These are phyloP conservation scores for Turnera subulata DNA, from an alignment of 345 rosid genomes.

Conservation along the genomic window DNA sequence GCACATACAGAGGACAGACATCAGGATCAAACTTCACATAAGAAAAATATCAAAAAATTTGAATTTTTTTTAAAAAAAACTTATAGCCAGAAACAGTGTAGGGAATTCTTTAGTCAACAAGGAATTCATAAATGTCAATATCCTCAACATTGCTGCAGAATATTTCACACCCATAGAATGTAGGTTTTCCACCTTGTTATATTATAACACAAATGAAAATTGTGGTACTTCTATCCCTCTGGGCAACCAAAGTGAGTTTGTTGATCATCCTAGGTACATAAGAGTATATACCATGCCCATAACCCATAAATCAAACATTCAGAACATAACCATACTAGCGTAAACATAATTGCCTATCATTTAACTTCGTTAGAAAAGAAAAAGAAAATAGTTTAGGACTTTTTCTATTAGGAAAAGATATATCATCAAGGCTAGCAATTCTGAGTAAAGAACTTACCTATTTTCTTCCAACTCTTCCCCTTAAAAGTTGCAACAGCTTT, in stretches of 20 bases:
- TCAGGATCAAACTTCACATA: neutral
- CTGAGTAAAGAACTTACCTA: conserved; percentile 42
- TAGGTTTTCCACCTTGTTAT: no score
- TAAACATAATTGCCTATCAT: neutral
- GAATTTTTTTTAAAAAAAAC: neutral
- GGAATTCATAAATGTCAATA: no score
- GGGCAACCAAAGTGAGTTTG: neutral
- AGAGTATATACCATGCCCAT: no score
- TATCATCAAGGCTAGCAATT: conserved; percentile 7
- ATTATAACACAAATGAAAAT: no score
- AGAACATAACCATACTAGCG: neutral
- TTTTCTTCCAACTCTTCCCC: conserved; percentile 91
- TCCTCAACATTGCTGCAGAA: no score
- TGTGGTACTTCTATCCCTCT: neutral
- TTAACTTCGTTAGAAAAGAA: no score
- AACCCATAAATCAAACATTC: neutral
- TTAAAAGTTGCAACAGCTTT: conserved; percentile 64
- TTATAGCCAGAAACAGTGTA: neutral
- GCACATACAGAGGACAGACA: conserved; percentile 23
- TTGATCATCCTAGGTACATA: conserved; percentile 2
- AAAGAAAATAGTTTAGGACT: neutral
- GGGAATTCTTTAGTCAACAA: no score
- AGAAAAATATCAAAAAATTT: no score
- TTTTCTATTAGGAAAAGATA: neutral
- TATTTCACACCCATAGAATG: no score